Percentiles rank a stretch among this genome's conserved stretches.
phyloP scores from a whole-genome alignment of 2,329 filamentous ascomycete genomes.

The Plenodomus tracheiphilus region DNA sequence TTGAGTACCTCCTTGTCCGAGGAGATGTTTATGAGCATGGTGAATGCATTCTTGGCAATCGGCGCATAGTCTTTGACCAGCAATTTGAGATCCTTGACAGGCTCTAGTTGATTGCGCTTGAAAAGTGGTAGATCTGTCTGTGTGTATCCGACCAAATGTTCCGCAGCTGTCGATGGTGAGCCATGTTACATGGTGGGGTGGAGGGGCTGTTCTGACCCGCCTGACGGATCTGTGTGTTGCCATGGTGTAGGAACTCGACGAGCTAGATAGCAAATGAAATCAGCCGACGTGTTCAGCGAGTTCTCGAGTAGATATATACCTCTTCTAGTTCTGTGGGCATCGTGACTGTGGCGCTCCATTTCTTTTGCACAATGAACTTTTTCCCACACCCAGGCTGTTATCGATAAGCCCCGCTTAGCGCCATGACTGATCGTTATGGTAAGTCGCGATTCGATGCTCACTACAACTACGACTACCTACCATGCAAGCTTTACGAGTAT shows the following conservation, averaged over 20 bases:
- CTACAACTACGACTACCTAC: no score
- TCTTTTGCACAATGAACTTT: constrained; percentile 29
- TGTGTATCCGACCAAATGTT: constrained; percentile 83
- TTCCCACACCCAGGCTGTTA: constrained; percentile 30
- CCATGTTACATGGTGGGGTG: constrained; percentile 21
- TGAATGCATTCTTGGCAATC: constrained; percentile 91
- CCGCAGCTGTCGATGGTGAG: constrained; percentile 62
- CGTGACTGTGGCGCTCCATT: constrained; percentile 21
- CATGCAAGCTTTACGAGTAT: no score
- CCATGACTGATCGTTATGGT: no score
- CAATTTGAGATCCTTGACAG: constrained; percentile 85
- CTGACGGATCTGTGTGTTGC: constrained; percentile 86
- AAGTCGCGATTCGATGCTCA: no score
- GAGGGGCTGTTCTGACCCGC: constrained; percentile 59
- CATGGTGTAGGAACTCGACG: constrained; percentile 90
- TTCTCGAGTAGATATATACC: constrained; percentile 28
- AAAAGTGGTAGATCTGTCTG: constrained; percentile 79
- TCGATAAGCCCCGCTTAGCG: constrained; percentile 33
- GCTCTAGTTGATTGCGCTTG: constrained; percentile 76
- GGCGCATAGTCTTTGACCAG: constrained; percentile 82
- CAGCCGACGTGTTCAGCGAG: neutral
- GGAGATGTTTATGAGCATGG: constrained; percentile 84
- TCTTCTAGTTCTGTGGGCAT: constrained; percentile 58
- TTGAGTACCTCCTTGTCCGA: constrained; percentile 76
- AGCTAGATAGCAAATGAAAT: constrained; percentile 59